Conservation (phyloP, 371 early-diverging fungal genomes). For the Haplosporangium sp. region DNA sequence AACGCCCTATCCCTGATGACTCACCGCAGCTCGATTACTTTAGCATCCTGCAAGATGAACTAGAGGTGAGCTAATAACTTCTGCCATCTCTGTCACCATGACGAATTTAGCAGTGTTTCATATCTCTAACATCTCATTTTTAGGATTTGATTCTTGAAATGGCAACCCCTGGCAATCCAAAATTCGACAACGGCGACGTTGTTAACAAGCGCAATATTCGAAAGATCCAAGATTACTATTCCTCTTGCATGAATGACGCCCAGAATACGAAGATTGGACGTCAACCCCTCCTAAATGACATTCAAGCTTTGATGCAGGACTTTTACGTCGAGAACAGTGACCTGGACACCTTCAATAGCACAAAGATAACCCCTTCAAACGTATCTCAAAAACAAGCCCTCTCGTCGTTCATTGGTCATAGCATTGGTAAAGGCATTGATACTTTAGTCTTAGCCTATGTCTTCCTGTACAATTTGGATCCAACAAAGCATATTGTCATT, state of each 20-base stretch:
- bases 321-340: constrained; percentile 30
- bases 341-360: not conserved
- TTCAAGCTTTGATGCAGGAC: constrained; percentile 47
- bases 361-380: not conserved
- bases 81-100: no score
- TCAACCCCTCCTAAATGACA: constrained; percentile 57
- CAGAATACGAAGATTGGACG: constrained; percentile 58
- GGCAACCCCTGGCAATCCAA: constrained; percentile 14
- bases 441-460: constrained; percentile 42
- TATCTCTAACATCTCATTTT: no score
- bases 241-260: constrained; percentile 67
- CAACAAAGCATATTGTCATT: constrained; percentile 54
- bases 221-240: constrained; percentile 60
- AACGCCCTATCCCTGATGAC: not conserved
- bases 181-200: constrained; percentile 48
- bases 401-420: constrained; percentile 20
- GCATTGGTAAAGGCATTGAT: constrained; percentile 14
- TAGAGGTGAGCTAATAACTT: no score
- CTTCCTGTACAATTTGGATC: constrained; percentile 59
- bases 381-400: constrained; percentile 6
- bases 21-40: no score
- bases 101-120: no score
- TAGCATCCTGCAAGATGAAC: no score
- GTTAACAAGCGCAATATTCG: constrained; percentile 60
- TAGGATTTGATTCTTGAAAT: constrained; percentile 31